Conservation (phyloP, 2,329 filamentous ascomycete genomes). For the Apiospora rasikravindrae region DNA sequence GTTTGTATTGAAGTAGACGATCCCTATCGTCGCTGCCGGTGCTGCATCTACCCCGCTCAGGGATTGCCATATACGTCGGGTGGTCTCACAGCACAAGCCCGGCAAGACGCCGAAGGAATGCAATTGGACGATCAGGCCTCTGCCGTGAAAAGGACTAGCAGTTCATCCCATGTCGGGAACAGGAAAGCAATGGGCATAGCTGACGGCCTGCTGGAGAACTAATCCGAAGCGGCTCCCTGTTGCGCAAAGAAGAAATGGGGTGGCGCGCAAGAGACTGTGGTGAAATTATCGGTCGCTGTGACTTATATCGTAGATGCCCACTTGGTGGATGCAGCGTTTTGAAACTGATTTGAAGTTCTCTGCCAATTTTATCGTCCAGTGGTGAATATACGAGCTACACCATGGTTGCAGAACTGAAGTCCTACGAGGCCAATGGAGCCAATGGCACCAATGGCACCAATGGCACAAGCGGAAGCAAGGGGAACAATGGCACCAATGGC, state of each 20-base stretch:
- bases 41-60: slow-evolving; percentile 2
- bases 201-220: background rate
- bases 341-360: background rate
- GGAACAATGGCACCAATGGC: slow-evolving; percentile 1
- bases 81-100: slow-evolving; percentile 4
- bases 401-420: background rate
- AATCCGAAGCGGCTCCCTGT: background rate
- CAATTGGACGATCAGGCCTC: background rate
- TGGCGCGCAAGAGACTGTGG: background rate
- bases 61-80: background rate
- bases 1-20: background rate
- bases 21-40: background rate
- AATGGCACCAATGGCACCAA: slow-evolving; percentile 23
- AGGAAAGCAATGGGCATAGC: background rate
- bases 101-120: background rate
- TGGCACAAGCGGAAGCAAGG: slow-evolving; percentile 25
- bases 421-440: background rate
- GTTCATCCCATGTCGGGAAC: slow-evolving; percentile 23
- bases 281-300: background rate
- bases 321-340: background rate
- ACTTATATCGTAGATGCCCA: slow-evolving; percentile 10
- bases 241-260: background rate
- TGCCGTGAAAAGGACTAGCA: background rate
- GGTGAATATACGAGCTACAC: background rate
- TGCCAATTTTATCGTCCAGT: too few species aligned